Base-by-base conservation (phyloP, 139 green algal genomes). In the Pleodorina starrii region DNA sequence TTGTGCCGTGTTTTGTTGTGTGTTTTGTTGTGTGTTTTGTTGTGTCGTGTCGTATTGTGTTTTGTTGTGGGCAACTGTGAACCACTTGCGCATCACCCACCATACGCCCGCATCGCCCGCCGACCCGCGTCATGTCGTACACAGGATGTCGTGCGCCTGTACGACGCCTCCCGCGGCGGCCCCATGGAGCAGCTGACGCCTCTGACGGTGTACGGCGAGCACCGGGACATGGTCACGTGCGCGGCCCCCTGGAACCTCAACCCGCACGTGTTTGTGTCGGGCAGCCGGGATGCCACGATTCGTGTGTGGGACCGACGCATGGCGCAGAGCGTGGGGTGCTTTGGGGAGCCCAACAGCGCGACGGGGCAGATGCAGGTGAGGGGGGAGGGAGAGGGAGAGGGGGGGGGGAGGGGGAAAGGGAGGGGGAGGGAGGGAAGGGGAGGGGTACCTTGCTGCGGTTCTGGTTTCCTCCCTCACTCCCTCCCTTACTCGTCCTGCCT, bases 151-250 rank as follows among this genome's bases (percentile, higher is more conserved):
- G 57, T 94, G 40, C 54, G 42, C 51, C 85, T 69, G 77, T 94
- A 87, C 76, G 91, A 93, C 63, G 35, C 77, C 46, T 71, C 44
- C 46, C 66, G 63, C 46, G 43, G 46, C 0, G 59, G 9, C 10
- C 29, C 48, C 9, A 4, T 90, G 72, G 69, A 76, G 16, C 29
- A 35, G 12, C 9, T 76, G 59, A n/a, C 69, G 43, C 89, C 85
- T 23, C 71, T 87, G 9, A 16, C 17, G 0, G 12, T 35, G 12
- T 87, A 86, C 44, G 29, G 0, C 0, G 90, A 91, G 50, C 92
- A 94, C 84, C 35, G 29, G 3, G 73, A 93, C 29, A 89, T 96
- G 48, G 86, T 96, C 25, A 96, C 92, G 29, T 94, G 85, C 79
- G 63, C 72, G 16, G 50, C 72, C 25, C 66, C 88, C 17, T 89